phyloP scores from a whole-genome alignment of 352 stramenopile genomes.

The Phytophthora palmivora region DNA sequence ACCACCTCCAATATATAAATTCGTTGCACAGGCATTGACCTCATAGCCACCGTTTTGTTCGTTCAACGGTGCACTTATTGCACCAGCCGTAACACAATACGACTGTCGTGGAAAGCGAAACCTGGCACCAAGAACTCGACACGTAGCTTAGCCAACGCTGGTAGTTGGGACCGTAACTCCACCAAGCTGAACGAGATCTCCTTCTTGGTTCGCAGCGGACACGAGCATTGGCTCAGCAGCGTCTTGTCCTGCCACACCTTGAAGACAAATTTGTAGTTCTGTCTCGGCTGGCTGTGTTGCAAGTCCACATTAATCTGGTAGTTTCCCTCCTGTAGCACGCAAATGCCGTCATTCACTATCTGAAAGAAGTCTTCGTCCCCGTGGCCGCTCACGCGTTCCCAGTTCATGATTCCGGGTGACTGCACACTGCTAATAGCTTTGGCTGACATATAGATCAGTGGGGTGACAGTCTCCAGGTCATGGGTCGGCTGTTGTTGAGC shows the following conservation, averaged over 20 bases:
- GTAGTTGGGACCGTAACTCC: constrained; percentile 43
- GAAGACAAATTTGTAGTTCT: constrained; percentile 45
- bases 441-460: constrained; percentile 44
- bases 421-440: constrained; percentile 49
- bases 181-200: constrained; percentile 48
- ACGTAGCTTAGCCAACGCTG: constrained; percentile 41
- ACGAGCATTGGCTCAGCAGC: constrained; percentile 46
- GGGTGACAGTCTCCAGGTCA: constrained; percentile 12
- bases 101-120: constrained; percentile 55
- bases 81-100: constrained; percentile 44
- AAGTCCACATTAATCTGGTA: constrained; percentile 59
- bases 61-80: constrained; percentile 15
- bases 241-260: constrained; percentile 51
- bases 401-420: constrained; percentile 46
- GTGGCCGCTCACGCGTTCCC: constrained; percentile 40
- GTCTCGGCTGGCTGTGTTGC: constrained; percentile 44
- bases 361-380: constrained; percentile 46
- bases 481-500: constrained; percentile 1
- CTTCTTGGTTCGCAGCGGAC: constrained; percentile 48
- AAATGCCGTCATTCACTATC: constrained; percentile 43
- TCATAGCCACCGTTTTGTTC: constrained; percentile 1
- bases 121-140: constrained; percentile 51
- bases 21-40: not conserved
- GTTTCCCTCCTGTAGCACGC: constrained; percentile 35
- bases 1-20: constrained; percentile 10